Evolutionary conservation across 148 eudicot species (phyloP).

Genomic region (Limonium bicolor): DNA sequence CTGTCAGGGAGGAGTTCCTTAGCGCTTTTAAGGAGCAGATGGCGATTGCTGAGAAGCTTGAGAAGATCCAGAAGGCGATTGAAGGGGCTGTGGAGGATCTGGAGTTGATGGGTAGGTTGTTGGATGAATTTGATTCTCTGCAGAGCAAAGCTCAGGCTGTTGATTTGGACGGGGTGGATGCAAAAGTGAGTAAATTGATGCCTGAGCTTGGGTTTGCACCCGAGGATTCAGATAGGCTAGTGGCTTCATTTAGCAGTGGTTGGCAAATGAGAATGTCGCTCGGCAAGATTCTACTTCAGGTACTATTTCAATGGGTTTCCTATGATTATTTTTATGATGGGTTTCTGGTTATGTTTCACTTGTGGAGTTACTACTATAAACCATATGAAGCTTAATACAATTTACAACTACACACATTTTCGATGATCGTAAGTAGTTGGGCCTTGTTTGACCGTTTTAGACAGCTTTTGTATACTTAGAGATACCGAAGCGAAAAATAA

Average conservation of each 20-base stretch:
- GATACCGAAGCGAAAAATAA: no score
- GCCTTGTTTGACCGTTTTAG: no score
- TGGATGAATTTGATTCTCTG: conserved; percentile 88
- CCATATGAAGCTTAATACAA: no score
- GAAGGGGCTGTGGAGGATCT: conserved; percentile 76
- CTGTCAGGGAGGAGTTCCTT: conserved; percentile 82
- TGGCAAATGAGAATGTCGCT: conserved; percentile 99
- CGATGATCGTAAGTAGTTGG: no score
- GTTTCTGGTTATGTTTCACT: no score
- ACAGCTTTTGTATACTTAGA: no score
- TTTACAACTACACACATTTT: no score
- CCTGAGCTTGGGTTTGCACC: conserved; percentile 77
- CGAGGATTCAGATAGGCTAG: conserved; percentile 88
- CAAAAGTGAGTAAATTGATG: conserved; percentile 80
- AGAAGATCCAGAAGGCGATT: conserved; percentile 88
- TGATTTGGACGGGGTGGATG: conserved; percentile 64
- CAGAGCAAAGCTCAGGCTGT: conserved; percentile 81
- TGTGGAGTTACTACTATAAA: no score
- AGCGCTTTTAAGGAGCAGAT: conserved; percentile 86
- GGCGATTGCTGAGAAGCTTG: conserved; percentile 62
- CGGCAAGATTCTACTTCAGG: conserved; percentile 96
- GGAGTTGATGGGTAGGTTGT: conserved; percentile 92
- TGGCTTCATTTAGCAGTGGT: conserved; percentile 94
- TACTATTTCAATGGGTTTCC: conserved; percentile 7
- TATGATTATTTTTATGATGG: not conserved